Evolutionary conservation across 2,329 filamentous ascomycete genomes (phyloP), one percentile per base, ranked within the genome.

Genomic region (Xylaria sp.): DNA sequence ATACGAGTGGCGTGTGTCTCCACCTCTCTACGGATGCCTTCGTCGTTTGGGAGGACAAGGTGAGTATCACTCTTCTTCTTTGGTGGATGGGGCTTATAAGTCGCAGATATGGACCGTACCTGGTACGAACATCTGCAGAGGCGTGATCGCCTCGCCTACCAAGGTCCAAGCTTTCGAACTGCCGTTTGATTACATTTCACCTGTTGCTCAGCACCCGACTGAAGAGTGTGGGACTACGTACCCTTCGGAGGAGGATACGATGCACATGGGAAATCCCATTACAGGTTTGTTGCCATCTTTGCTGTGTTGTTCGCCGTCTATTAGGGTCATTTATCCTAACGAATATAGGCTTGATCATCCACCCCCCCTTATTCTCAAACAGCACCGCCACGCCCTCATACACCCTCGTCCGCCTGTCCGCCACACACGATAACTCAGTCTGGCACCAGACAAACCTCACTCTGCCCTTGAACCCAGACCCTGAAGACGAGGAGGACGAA

Each of bases 361-460:
- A 83, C 59, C 78, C 81, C 0, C 79, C 79, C 2, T 75, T 80
- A 36, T 69, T 76, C 0, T 69, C 72, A 4, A 75, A 76, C 18
- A 74, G 71, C 9, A 76, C 76, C 0, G 66, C 77, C 0, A 77
- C 78, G 0, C 85, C 86, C 0, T 75, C 80, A 6, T 89, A 87
- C 74, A 85, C 86, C 0, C 79, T 87, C 10, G 81, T 85, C 34
- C 84, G 87, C 20, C 78, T 85, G 39, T 86, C 86, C 0, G 86
- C 84, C 9, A 87, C 85, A 0, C 77, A 81, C 4, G 81, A 80
- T 2, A 87, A 85, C 69, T 74, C 78, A 15, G 80, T 83, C 70
- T 89, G 86, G 86, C 86, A 83, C 68, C 82, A 88, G 66, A 85
- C 83, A 18, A 88, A 86, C 69, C 73, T 82, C 1, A 75, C 80